Evolutionary conservation across 2,329 filamentous ascomycete species (phyloP).

Genomic region (Pezicula rhizophila): DNA sequence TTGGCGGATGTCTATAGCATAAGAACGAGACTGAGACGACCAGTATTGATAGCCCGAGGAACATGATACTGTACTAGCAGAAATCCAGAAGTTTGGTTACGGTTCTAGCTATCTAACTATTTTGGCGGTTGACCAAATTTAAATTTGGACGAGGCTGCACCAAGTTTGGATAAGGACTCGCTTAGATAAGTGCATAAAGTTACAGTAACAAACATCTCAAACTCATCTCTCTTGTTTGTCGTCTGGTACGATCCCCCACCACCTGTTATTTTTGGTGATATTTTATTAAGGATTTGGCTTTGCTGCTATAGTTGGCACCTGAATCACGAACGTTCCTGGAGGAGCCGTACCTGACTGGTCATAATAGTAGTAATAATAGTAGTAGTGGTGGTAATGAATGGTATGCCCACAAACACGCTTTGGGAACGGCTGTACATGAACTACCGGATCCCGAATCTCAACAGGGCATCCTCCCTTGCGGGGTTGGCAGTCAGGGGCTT

Average conservation of each 20-base stretch:
- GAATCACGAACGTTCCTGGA: too few relatives aligned
- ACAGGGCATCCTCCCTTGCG: neutral
- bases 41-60: slow-evolving; percentile 56
- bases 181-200: too few relatives aligned
- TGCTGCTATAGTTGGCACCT: too few relatives aligned
- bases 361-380: too few relatives aligned
- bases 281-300: too few relatives aligned
- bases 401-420: too few relatives aligned
- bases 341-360: too few relatives aligned
- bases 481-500: neutral
- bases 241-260: too few relatives aligned
- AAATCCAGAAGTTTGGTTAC: slow-evolving; percentile 36
- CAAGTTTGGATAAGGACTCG: neutral
- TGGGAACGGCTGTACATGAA: neutral
- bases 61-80: neutral
- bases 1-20: slow-evolving; percentile 45
- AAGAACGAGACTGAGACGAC: slow-evolving; percentile 54
- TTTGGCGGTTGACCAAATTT: neutral
- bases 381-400: too few relatives aligned
- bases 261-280: too few relatives aligned
- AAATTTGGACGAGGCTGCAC: neutral
- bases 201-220: too few relatives aligned
- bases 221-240: too few relatives aligned
- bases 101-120: neutral
- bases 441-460: neutral